These are phyloP conservation scores for Echria macrotheca DNA, from an alignment of 495 filamentous ascomycete species.

Conservation along the genomic window DNA sequence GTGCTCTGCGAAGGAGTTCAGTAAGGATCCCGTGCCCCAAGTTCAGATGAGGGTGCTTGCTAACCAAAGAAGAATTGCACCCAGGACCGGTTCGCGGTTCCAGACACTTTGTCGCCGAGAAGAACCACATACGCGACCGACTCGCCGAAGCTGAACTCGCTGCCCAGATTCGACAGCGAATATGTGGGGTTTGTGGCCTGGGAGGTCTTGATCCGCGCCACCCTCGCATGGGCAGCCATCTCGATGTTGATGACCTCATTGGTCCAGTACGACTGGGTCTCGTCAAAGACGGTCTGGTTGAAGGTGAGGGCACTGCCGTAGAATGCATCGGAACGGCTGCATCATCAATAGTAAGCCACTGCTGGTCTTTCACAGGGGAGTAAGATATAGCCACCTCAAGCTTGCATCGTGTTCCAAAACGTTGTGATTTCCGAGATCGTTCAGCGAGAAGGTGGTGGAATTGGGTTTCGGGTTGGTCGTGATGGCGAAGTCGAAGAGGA, in stretches of 20 bases:
- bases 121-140: slow-evolving; percentile 39
- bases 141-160: slow-evolving; percentile 42
- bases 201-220: slow-evolving; percentile 41
- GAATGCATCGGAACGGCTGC: background rate
- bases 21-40: too few species aligned
- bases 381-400: too few species aligned
- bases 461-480: slow-evolving; percentile 5
- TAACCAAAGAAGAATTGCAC: slow-evolving; percentile 47
- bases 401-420: slow-evolving; percentile 3
- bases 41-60: too few species aligned
- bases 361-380: too few species aligned
- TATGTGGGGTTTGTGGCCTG: slow-evolving; percentile 42
- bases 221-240: slow-evolving; percentile 39
- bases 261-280: slow-evolving; percentile 41
- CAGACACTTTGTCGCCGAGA: slow-evolving; percentile 36
- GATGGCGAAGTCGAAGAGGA: slow-evolving; percentile 32
- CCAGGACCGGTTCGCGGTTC: slow-evolving; percentile 30
- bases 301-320: slow-evolving; percentile 32
- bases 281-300: slow-evolving; percentile 42
- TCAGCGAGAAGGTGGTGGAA: background rate
- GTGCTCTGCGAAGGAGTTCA: too few species aligned
- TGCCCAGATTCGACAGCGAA: slow-evolving; percentile 26
- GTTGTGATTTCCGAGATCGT: slow-evolving; percentile 9
- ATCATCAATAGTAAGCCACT: background rate
- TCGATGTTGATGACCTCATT: slow-evolving; percentile 30